phyloP scores from a whole-genome alignment of 129 eudicot species.

The Oenanthe sinensis region DNA sequence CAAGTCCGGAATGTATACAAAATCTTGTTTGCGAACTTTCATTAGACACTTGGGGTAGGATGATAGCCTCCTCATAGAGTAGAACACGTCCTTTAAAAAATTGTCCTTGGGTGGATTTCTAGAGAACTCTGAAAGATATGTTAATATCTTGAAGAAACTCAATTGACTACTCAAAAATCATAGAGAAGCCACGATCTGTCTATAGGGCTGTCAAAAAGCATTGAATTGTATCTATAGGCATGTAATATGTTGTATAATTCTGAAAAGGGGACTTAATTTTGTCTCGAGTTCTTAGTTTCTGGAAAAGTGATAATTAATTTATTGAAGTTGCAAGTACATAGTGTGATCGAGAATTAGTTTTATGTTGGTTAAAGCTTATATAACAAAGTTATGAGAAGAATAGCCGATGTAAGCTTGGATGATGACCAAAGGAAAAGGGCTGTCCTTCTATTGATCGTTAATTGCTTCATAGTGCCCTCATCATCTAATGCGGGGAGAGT shows the following conservation, averaged over 20 bases:
- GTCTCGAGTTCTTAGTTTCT: neutral
- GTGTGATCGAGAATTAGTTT: neutral
- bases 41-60: neutral
- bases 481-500: too few species aligned
- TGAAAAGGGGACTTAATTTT: neutral
- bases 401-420: too few species aligned
- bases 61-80: constrained; percentile 16
- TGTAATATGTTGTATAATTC: neutral
- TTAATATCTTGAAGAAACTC: neutral
- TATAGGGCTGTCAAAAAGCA: neutral
- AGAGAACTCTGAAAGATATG: neutral
- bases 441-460: too few species aligned
- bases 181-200: neutral
- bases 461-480: too few species aligned
- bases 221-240: neutral
- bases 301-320: neutral
- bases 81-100: too few species aligned
- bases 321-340: neutral
- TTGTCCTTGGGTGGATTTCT: neutral
- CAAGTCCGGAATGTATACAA: neutral
- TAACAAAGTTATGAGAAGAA: too few species aligned
- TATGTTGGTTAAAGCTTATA: neutral
- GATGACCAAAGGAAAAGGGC: too few species aligned
- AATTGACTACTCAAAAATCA: neutral
- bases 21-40: neutral